Base-by-base conservation (phyloP, 1,139 yeast species). In the Yamadazyma triangularis region DNA sequence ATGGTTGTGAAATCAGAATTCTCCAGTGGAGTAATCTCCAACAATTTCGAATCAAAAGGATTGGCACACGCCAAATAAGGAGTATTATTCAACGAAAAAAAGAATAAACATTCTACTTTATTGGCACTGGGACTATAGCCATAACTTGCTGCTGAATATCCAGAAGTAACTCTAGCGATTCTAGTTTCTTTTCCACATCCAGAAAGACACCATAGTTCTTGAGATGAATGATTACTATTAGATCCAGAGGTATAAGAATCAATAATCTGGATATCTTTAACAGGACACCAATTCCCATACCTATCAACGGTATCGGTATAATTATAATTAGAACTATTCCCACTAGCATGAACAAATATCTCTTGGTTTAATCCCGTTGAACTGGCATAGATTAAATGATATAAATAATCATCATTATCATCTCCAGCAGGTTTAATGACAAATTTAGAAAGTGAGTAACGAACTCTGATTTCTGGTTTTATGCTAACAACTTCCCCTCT, bases 201-300 rank as follows among this genome's bases (percentile, higher is more conserved):
- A 4, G 73, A 58, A 4, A 72, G 51, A 3, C 70, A 59, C 75
- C 76, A 74, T 1, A 73, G 38, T 32, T 73, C 77, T 24, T 63
- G 59, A 12, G 50, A 46, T 5, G 53, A 40, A 23, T 48, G 48
- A 18, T 40, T 44, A 8, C 40, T 32, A 11, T 47, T 29, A 22
- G 41, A 42, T 30, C 49, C 41, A 18, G 52, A 38, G 23, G 34
- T 39, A 22, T 35, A 48, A 0, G 63, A 44, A 12, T 64, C 63
- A 3, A 68, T 51, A 2, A 70, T 44, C 36, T 51, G 56, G 0
- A 64, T 46, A 45, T 73, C 78, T 15, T 66, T 38, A 3, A 73
- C 38, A 0, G 79, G 79, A 0, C 76, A 61, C 79, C 79, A 73
- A 36, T 65, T 70, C 27, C 56, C 60, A 47, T 58, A 64, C 36